Conservation (phyloP, 2,329 filamentous ascomycete genomes). For the Sporothrix dimorphospora region DNA sequence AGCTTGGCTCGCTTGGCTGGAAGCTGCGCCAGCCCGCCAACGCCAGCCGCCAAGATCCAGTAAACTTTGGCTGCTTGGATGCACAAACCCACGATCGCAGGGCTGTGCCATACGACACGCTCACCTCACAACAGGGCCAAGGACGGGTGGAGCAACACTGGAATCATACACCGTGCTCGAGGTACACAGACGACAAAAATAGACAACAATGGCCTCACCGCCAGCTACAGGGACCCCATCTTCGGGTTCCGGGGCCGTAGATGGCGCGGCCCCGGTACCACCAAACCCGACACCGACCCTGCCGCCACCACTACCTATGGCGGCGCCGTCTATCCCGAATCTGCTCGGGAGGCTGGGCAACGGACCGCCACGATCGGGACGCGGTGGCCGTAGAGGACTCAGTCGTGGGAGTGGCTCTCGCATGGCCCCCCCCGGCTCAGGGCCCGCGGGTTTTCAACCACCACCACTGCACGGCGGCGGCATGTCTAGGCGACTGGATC, state of each 20-base stretch:
- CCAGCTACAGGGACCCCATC: not conserved
- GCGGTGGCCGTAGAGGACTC: constrained; percentile 43
- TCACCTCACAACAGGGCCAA: not conserved
- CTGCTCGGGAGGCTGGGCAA: constrained; percentile 61
- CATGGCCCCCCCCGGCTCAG: not conserved
- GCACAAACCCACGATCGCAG: not conserved
- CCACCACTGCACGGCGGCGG: constrained; percentile 40
- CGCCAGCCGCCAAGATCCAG: not conserved
- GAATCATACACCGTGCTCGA: not conserved
- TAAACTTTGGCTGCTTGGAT: not conserved
- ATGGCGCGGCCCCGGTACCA: not conserved
- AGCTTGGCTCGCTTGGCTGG: constrained; percentile 10
- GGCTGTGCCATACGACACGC: not conserved
- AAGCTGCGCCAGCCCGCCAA: not conserved
- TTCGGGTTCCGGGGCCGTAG: not conserved
- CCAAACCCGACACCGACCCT: not conserved
- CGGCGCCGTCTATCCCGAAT: constrained; percentile 77
- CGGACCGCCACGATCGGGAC: constrained; percentile 30
- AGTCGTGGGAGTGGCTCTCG: constrained; percentile 22
- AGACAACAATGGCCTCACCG: constrained; percentile 16
- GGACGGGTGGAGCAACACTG: not conserved
- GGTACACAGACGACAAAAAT: not conserved
- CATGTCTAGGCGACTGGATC: constrained; percentile 44
- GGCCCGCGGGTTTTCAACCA: not conserved
- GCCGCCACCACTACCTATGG: constrained; percentile 53